Base-by-base conservation (phyloP, 495 filamentous ascomycete genomes). In the Penicillium bialowiezense region DNA sequence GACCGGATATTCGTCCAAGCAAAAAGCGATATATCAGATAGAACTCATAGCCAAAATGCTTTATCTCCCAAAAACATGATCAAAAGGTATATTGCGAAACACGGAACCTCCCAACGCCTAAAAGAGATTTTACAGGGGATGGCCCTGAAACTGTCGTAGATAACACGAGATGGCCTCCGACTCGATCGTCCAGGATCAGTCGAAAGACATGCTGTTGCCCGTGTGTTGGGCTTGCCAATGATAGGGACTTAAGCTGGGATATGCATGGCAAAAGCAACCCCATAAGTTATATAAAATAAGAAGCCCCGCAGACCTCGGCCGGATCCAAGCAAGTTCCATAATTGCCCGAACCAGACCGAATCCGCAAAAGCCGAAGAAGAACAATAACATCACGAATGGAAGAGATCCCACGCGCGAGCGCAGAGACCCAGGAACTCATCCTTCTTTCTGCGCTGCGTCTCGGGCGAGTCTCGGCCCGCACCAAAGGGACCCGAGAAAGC, bases 371-470 rank as follows among this genome's bases (percentile, higher is more conserved):
- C 19, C n/a, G 5, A 9, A 3, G 7, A 8, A 18, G n/a, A 38
- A 6, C 6, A 14, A 24, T 40, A 33, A 42, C 13, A 38, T 85
- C 74, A 98, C 41, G 91, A 96, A 74, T 97, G 93, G 65, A 98
- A 95, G 43, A 98, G 63, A 72, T 98, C 93, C 93, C 93, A 98
- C 19, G 92, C 92, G 59, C 89, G 76, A 41, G 86, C 82, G 61
- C 93, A 98, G 34, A 97, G 69, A 38, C 78, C 72, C 54, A 98
- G 68, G 63, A 98, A 98, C 61, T 98, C 92, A 37, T 96, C 91
- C 66, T 91, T 90, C 83, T 98, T 98, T 65, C 81, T 84, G 48
- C 81, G 74, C 61, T 90, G 81, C n/a, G 82, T 87, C 49, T 90
- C 90, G 4, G 91, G 89, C 39, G 88, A 90, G 53, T 93, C 88